Conservation (phyloP, 2,329 filamentous ascomycete genomes). For the Zymoseptoria ardabiliae region DNA sequence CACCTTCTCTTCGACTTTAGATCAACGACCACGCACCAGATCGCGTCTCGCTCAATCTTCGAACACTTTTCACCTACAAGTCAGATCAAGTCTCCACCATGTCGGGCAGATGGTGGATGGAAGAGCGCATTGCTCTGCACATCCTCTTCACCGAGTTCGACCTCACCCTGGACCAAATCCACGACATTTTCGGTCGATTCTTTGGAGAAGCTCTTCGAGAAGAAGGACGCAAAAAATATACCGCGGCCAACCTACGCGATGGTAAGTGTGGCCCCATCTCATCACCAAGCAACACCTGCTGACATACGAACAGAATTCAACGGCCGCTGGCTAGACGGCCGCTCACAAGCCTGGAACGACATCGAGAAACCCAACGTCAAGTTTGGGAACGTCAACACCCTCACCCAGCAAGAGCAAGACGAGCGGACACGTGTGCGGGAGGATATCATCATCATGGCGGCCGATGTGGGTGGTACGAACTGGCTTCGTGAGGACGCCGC, state of each 20-base stretch:
- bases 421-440: neutral
- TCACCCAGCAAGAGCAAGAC: neutral
- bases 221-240: conserved; percentile 1
- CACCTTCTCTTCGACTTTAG: no score
- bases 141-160: conserved; percentile 2
- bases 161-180: neutral
- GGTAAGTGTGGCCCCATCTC: neutral
- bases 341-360: neutral
- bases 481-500: conserved; percentile 1
- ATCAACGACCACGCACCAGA: neutral
- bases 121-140: conserved; percentile 1
- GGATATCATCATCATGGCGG: neutral
- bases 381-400: neutral
- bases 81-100: neutral
- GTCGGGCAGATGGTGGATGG: neutral
- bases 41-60: no score
- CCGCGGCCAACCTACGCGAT: neutral
- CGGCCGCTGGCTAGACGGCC: neutral
- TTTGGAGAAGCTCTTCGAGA: neutral
- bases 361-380: neutral
- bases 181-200: conserved; percentile 6
- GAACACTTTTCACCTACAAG: neutral
- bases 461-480: neutral
- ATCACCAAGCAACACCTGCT: neutral
- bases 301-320: neutral